Evolutionary conservation across 352 stramenopile genomes (phyloP), one percentile per base, ranked within the genome.

Genomic region (Globisporangium spinosum): DNA sequence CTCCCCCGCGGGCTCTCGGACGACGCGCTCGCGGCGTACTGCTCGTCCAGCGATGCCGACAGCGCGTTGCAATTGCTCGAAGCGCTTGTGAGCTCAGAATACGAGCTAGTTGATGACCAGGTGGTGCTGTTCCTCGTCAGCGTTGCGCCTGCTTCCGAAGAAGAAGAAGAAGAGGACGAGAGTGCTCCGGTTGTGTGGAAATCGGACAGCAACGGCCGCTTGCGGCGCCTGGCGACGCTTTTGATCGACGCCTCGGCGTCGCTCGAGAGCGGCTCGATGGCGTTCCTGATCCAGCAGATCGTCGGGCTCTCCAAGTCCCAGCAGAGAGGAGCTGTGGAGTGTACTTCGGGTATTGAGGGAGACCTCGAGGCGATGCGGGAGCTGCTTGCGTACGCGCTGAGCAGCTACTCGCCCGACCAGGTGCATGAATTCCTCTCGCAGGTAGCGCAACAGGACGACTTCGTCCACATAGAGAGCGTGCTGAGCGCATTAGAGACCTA

Each of bases 121-220:
- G 59, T 87, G 2, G 70, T 90, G 62, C 77, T 88, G 58, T 89
- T 92, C 65, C 74, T 92, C 7, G 74, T 83, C 4, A 89, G 79
- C 55, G 76, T 74, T 58, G 79, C 75, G 40, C 58, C 62, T 3
- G 13, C 32, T 13, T 43, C 10, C 9, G 58, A 61, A 20, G 4
- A 20, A 22, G 22, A 23, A 17, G 43, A 68, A 22, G 54, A 51
- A 13, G 61, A 67, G 0, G 56, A 40, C 7, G 47, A 58, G n/a
- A 49, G 22, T 15, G 38, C 23, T 3, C 27, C 23, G 3, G 45
- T 56, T 56, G n/a, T 32, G 10, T 64, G 58, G 58, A 40, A 23
- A 29, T 29, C 8, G 29, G 32, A 47, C 29, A 70, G 64, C 25
- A 38, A 29, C 23, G 49, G 64, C 3, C 32, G 47, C 0, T 22